Conservation (phyloP, 2,329 filamentous ascomycete species). For the Penicillium sclerotiorum region DNA sequence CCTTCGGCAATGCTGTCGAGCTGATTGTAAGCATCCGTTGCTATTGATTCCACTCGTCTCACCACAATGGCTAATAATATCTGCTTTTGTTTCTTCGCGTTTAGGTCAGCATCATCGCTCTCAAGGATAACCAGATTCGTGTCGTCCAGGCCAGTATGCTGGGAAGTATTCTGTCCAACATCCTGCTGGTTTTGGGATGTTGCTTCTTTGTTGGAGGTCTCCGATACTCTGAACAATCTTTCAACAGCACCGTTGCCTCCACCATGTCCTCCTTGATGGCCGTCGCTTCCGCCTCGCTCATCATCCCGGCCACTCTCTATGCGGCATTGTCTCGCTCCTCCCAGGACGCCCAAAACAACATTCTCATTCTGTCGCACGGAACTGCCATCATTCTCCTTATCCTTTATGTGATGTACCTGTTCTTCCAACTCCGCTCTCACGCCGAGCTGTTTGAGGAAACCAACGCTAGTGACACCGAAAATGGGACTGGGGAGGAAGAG, state of each 20-base stretch:
- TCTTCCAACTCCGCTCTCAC: conserved; percentile 77
- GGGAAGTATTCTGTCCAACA: conserved; percentile 91
- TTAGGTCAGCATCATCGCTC: conserved; percentile 87
- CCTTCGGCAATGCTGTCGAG: conserved; percentile 68
- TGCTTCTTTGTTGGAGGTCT: conserved; percentile 77
- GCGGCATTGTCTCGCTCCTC: conserved; percentile 58
- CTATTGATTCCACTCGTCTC: conserved; percentile 62
- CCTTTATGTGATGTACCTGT: conserved; percentile 75
- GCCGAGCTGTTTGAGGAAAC: conserved; percentile 67
- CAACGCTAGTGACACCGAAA: conserved; percentile 46
- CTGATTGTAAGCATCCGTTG: conserved; percentile 70
- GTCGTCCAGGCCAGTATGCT: conserved; percentile 99
- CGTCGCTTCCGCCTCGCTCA: conserved; percentile 73
- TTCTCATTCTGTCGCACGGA: conserved; percentile 72
- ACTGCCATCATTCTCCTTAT: conserved; percentile 74
- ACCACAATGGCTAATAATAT: not conserved
- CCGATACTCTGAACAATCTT: conserved; percentile 67
- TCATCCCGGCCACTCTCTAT: conserved; percentile 76
- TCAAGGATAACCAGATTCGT: conserved; percentile 82
- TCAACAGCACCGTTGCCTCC: conserved; percentile 54
- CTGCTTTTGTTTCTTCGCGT: not conserved
- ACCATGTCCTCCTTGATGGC: conserved; percentile 71
- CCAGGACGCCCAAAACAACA: conserved; percentile 50
- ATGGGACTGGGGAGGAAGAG: conserved; percentile 33
- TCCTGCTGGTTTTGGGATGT: conserved; percentile 82